Evolutionary conservation across 1,284 basidiomycete species (phyloP), one percentile per base, ranked within the genome.

Genomic region (Ganoderma resinaceum): DNA sequence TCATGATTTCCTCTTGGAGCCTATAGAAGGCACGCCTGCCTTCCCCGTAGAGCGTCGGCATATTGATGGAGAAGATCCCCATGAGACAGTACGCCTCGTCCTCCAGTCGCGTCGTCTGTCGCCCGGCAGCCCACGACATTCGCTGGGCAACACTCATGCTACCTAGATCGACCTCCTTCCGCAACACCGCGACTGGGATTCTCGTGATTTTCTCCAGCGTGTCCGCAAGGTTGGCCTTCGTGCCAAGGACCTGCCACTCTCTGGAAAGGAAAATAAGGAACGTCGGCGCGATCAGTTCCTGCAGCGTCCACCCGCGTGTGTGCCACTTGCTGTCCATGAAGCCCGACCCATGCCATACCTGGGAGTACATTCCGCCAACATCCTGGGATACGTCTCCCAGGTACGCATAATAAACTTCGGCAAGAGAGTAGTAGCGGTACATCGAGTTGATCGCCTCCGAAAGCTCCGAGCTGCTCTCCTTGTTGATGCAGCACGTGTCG

Each of bases 401-500:
- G 46, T 61, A 70, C 11, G 61, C 69, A 61, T 70, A 70, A 59
- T 66, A 70, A 37, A 70, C 66, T n/a, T 63, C 57, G 26, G 69
- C 61, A 53, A 52, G 58, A 20, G 61, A 55, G 53, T 68, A 71
- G 63, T 65, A 71, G 11, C 37, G 61, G 53, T 63, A 71, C 70
- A 71, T 71, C 20, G 70, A 71, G 65, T 67, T 70, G 63, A 70
- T 67, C 8, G 69, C 66, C 61, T 70, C 69, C 16, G 66, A 65
- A 9, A 70, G 69, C 57, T 70, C 69, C 14, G 69, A 63, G 49
- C 66, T 66, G 68, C 68, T 70, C 60, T 62, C 49, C 61, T 71
- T 71, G 67, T 71, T 60, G 65, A 71, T 71, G 65, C 70, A 71
- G 65, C 70, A 71, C 7, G 70, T 68, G 62, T 70, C 66, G 66